Base-by-base conservation (phyloP, 1,284 basidiomycete species). In the Puccinia polysora region DNA sequence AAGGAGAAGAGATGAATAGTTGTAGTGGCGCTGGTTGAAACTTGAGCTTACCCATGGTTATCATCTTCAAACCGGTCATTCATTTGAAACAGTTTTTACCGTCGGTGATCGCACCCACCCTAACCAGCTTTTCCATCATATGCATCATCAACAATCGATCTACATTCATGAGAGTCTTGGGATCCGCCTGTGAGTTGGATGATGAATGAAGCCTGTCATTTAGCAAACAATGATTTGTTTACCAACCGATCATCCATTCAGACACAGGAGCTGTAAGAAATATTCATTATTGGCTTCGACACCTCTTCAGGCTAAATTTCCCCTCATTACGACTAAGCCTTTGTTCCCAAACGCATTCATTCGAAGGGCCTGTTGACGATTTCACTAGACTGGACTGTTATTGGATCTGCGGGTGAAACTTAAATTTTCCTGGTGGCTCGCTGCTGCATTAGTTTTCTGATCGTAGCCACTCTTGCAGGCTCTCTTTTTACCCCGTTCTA, bases 81-180 rank as follows among this genome's bases (percentile, higher is more conserved):
- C 43, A 25, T 64, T 28, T 25, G 15, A 5, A n/a, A 49, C 32
- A 80, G 55, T 79, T 79, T 55, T 72, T 80, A 0, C 79, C 79
- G 0, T 77, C 77, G 1, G 64, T 79, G 28, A 60, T 80, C 4
- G 77, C 77, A 4, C 79, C 79, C 1, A 78, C 79, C 1, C 74
- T 80, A 23, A 78, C 77, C 32, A 77, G 76, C 47, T 76, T 80
- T 15, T 78, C 79, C 1, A 69, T 80, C 49, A 77, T 80, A 3
- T 80, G 79, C 63, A 73, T 79, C 20, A 73, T 79, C 34, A 75
- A 78, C 74, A 77, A 78, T 69, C 69, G 74, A 23, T 60, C 56
- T 36, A 49, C 43, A 62, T 62, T 71, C 15, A 71, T 71, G 68
- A 71, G 68, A 36, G 68, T 71, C 25, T 40, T 71, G 38, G 68